Percentiles rank a stretch among this genome's conserved stretches.
phyloP scores from a whole-genome alignment of 352 stramenopile species.

The Globisporangium barbulae region DNA sequence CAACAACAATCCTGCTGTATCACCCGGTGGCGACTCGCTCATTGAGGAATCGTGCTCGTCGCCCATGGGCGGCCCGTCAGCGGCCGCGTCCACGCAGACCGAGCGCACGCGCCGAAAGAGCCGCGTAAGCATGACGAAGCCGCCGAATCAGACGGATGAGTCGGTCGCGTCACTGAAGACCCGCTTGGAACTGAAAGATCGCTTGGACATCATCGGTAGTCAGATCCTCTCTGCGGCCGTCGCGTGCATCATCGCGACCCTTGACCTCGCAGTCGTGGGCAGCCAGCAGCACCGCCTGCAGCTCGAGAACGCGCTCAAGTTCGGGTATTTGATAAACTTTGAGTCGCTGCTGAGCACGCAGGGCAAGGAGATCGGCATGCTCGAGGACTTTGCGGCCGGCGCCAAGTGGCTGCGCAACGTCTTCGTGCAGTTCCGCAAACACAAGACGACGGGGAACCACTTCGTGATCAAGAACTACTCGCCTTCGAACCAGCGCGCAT shows the following conservation, averaged over 20 bases:
- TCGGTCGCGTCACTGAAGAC: constrained; percentile 56
- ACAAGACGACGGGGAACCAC: constrained; percentile 34
- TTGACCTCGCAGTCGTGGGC: constrained; percentile 58
- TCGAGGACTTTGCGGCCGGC: constrained; percentile 87
- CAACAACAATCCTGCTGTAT: constrained; percentile 19
- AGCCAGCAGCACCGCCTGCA: constrained; percentile 58
- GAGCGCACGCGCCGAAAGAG: constrained; percentile 19
- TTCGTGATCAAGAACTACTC: constrained; percentile 64
- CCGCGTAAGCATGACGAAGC: constrained; percentile 17
- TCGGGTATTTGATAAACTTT: constrained; percentile 78
- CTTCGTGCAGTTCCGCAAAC: constrained; percentile 70
- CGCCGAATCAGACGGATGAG: constrained; percentile 24
- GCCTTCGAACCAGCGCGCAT: constrained; percentile 27
- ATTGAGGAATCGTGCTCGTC: constrained; percentile 25
- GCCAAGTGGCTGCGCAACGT: constrained; percentile 80
- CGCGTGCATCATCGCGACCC: constrained; percentile 60
- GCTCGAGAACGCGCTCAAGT: constrained; percentile 45
- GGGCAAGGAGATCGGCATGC: constrained; percentile 95
- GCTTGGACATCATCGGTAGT: constrained; percentile 64
- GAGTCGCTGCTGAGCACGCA: constrained; percentile 88
- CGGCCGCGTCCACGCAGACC: constrained; percentile 23
- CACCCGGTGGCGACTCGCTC: constrained; percentile 30
- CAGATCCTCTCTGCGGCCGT: constrained; percentile 71
- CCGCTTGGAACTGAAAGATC: constrained; percentile 68
- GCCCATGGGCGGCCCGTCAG: constrained; percentile 25